A percentile compares a stretch with the other conserved stretches of the same genome.
Conservation (phyloP, 176 grass and related monocot species). For the Carex littledalei region DNA sequence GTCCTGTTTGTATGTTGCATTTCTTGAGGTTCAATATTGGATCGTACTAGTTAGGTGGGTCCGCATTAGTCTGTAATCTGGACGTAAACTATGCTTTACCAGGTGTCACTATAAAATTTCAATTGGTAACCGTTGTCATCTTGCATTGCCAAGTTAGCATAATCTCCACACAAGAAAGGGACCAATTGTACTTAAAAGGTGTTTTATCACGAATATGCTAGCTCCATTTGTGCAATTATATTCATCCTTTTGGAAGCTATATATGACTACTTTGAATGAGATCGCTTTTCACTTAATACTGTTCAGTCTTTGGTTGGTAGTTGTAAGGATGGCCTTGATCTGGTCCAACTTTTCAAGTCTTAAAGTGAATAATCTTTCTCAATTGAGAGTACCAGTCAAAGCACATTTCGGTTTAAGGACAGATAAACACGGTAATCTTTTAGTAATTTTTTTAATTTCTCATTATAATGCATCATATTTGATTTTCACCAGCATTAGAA, state of each 20-base stretch:
- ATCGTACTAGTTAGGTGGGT: not conserved
- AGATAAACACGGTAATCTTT: slow-evolving; percentile 3
- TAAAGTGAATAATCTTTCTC: slow-evolving; percentile 13
- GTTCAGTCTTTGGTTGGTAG: not conserved
- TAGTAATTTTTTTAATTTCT: not conserved
- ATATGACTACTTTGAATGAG: not conserved
- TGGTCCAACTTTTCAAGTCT: slow-evolving; percentile 16
- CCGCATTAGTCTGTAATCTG: not conserved
- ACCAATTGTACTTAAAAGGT: not conserved
- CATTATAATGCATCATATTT: not conserved
- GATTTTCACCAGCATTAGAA: not conserved
- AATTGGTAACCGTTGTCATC: not conserved
- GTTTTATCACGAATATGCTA: slow-evolving; percentile 5
- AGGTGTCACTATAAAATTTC: not conserved
- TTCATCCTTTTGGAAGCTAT: slow-evolving; percentile 8
- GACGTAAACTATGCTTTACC: not conserved
- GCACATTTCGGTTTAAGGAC: not conserved
- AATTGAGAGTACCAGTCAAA: not conserved
- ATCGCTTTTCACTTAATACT: not conserved
- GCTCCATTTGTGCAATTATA: slow-evolving; percentile 21
- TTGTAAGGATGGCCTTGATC: slow-evolving; percentile 9
- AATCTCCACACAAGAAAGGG: not conserved
- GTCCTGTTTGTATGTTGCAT: not conserved
- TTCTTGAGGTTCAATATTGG: not conserved
- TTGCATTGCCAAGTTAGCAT: not conserved